These are phyloP conservation scores for Cordyceps farinosa DNA, from an alignment of 2,329 filamentous ascomycete species.

Conservation along the genomic window DNA sequence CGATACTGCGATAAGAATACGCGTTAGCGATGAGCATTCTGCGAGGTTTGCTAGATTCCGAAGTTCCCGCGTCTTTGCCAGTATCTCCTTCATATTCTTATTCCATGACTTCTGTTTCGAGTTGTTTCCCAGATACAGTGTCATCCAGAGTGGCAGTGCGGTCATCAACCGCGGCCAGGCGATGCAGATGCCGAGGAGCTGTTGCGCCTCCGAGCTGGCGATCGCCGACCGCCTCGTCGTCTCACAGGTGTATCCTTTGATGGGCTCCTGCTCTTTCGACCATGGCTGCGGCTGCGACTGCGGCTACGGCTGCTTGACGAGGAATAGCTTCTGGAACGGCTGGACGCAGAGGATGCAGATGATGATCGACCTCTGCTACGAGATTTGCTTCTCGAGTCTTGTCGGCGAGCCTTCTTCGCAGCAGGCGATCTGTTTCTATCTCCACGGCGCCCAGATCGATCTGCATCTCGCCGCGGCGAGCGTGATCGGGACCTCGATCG, in stretches of 20 bases:
- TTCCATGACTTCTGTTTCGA: neutral
- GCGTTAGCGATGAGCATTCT: constrained; percentile 9
- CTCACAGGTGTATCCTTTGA: constrained; percentile 1
- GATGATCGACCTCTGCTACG: constrained; percentile 36
- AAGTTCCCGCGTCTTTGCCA: neutral
- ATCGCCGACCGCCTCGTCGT: constrained; percentile 27
- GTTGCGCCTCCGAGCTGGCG: constrained; percentile 41
- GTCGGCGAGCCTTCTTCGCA: constrained; percentile 50
- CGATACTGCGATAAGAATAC: constrained; percentile 7
- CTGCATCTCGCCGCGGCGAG: constrained; percentile 27
- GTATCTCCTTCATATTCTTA: neutral
- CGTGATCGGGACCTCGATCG: constrained; percentile 35
- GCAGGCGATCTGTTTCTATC: constrained; percentile 37
- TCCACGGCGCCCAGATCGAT: constrained; percentile 23
- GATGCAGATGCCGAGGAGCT: constrained; percentile 48
- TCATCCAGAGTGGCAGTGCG: neutral
- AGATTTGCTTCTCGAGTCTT: constrained; percentile 47
- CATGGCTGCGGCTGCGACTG: constrained; percentile 28
- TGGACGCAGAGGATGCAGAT: constrained; percentile 36
- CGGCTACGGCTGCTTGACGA: constrained; percentile 36
- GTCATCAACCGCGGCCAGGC: constrained; percentile 26
- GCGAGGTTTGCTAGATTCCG: neutral
- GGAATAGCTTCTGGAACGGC: constrained; percentile 38
- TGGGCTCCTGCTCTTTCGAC: constrained; percentile 10
- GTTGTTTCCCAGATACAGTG: neutral